Base-by-base conservation (phyloP, 1,139 yeast species). In the Saccharomyces hybrid region DNA sequence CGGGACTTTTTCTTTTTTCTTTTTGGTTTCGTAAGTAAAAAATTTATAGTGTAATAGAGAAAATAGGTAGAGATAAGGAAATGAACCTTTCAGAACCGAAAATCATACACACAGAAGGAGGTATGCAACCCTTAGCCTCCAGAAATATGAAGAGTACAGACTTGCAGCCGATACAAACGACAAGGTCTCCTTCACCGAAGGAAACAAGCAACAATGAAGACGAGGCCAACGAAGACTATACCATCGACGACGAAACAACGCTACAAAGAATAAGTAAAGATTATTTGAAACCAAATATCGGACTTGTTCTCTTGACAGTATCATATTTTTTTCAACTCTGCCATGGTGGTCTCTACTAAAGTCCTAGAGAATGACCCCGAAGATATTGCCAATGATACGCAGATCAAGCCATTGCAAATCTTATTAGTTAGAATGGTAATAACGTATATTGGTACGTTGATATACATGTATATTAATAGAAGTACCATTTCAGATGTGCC, bases 301-400 rank as follows among this genome's bases (percentile, higher is more conserved):
- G 53, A 58, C 78, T 53, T 57, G 73, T 38, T 66, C 83, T 52
- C 69, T 80, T 52, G 65, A 81, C 66, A n/a, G 55, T 78, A 7
- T 77, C 88, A 1, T 95, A 86, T 65, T 74, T 87, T 87, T 51
- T 85, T 85, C 74, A 87, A 85, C 68, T 81, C 91, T 4, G 69
- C 83, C 48, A 88, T 88, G 96, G 80, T 85, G 7, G 79, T 85
- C 11, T 78, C 88, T 5, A 85, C 95, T 60, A 85, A 88, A 65
- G 71, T 88, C 26, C 72, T 88, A 51, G 87, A 84, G 57, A 80
- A 86, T 1, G 87, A 85, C 61, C 74, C 62, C 42, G 58, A 55
- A 11, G 53, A 56, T 5, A 58, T 55, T 14, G 41, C 44, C 2
- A 65, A 61, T 5, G 60, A 56, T 31, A 55, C 56, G n/a, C 53